A percentile compares a stretch with the other conserved stretches of the same genome.
These are phyloP conservation scores for Arthrobotrys pseudoclavata DNA, from an alignment of 2,329 filamentous ascomycete genomes.

Conservation along the genomic window DNA sequence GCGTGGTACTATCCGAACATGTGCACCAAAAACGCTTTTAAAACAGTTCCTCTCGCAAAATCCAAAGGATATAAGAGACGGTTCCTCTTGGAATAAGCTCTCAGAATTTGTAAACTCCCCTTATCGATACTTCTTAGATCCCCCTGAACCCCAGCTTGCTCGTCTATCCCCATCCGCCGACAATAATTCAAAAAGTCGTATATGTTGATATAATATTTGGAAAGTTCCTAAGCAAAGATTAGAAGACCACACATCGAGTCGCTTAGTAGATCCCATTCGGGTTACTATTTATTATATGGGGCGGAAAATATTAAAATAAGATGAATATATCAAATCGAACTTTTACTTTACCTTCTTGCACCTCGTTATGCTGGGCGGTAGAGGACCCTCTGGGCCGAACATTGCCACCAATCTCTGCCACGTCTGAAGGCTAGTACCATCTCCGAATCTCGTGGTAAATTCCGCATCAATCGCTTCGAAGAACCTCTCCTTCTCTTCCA, in stretches of 20 bases:
- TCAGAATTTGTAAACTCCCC: slow-evolving; percentile 25
- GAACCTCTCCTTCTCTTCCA: slow-evolving; percentile 12
- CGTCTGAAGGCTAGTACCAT: not conserved
- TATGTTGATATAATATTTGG: slow-evolving; percentile 27
- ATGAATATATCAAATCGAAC: not conserved
- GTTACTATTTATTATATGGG: not conserved
- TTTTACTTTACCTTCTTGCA: slow-evolving; percentile 31
- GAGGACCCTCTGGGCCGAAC: not conserved
- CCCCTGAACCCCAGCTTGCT: not conserved
- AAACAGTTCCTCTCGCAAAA: slow-evolving; percentile 18
- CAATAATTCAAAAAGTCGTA: slow-evolving; percentile 33
- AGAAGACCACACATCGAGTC: not conserved
- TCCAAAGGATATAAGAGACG: slow-evolving; percentile 20
- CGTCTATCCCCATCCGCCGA: not conserved
- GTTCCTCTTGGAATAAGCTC: slow-evolving; percentile 18
- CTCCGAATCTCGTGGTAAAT: slow-evolving; percentile 21
- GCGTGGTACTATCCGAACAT: slow-evolving; percentile 16
- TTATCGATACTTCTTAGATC: slow-evolving; percentile 16
- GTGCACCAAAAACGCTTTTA: slow-evolving; percentile 21
- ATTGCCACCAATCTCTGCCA: slow-evolving; percentile 30
- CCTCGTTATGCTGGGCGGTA: slow-evolving; percentile 16
- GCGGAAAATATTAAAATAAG: not conserved
- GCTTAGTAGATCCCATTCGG: not conserved
- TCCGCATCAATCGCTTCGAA: slow-evolving; percentile 28
- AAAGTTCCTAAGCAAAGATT: slow-evolving; percentile 5